Base-by-base conservation (phyloP, 345 rosid species). In the Limnanthes douglasii region DNA sequence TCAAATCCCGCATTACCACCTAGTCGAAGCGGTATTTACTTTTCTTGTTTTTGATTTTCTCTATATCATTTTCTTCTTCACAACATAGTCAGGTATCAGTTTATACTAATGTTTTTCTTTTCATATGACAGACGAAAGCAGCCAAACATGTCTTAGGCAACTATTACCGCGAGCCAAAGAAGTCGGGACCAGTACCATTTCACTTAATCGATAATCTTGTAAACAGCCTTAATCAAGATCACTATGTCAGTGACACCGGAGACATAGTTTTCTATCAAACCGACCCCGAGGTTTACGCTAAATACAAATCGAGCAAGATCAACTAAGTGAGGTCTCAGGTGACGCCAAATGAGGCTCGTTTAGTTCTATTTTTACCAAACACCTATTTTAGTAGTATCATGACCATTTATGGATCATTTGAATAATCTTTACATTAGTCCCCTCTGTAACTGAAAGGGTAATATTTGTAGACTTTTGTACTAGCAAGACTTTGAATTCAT, bases 1-100 rank as follows among this genome's bases (percentile, higher is more conserved):
- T 45, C 96, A 85, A 53, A 85, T 85, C 60, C 96, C 93, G 16
- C 96, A 80, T 47, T 80, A 85, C 44, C 90, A 70, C 49, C 51
- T 85, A 21, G 57, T 71, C 2, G 96, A 85, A 45, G 96, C 96
- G 37, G 93, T 79, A 39, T 26, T 50, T 45, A 6, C 37, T 32
- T 33, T 8, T 40, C n/a, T n/a, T n/a, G n/a, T n/a, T n/a, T n/a
- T n/a, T n/a, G n/a, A n/a, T n/a, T n/a, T n/a, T n/a, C n/a, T n/a
- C n/a, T n/a, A n/a, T n/a, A n/a, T n/a, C n/a, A n/a, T n/a, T n/a
- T n/a, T n/a, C n/a, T n/a, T n/a, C n/a, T n/a, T n/a, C n/a, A n/a
- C n/a, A n/a, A n/a, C n/a, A n/a, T n/a, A n/a, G n/a, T n/a, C n/a
- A n/a, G n/a, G n/a, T 8, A 11, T 13, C 11, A 18, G 11, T 50